phyloP scores from a whole-genome alignment of 495 filamentous ascomycete genomes.

The Gamarada debralockiae region DNA sequence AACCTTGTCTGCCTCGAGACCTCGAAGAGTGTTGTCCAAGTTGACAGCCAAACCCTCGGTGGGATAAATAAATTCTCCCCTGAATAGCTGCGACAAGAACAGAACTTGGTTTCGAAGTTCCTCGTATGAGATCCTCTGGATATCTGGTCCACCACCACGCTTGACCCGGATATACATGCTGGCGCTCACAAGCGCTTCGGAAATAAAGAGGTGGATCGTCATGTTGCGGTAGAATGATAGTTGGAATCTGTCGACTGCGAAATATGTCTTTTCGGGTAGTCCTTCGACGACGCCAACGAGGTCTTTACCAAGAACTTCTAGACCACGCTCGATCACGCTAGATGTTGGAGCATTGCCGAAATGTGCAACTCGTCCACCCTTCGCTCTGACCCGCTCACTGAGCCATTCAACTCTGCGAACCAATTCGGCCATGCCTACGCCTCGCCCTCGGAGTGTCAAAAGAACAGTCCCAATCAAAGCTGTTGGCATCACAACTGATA shows the following conservation, averaged over 20 bases:
- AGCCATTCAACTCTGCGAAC: constrained; percentile 90
- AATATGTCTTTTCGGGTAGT: constrained; percentile 83
- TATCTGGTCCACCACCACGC: constrained; percentile 74
- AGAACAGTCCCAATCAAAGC: constrained; percentile 92
- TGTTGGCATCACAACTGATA: constrained; percentile 97
- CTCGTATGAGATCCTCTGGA: constrained; percentile 72
- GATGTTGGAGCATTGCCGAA: constrained; percentile 76
- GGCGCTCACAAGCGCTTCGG: constrained; percentile 81
- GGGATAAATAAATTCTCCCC: constrained; percentile 95
- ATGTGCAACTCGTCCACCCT: constrained; percentile 88
- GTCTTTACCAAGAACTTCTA: constrained; percentile 86
- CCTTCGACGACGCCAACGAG: constrained; percentile 77
- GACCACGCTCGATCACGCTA: constrained; percentile 80
- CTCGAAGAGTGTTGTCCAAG: constrained; percentile 69
- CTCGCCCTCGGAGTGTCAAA: constrained; percentile 84
- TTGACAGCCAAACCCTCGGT: constrained; percentile 78
- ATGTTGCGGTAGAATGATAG: constrained; percentile 98
- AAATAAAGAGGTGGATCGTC: constrained; percentile 97
- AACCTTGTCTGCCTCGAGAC: constrained; percentile 77
- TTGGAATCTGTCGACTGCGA: constrained; percentile 93
- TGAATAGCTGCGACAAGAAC: constrained; percentile 90
- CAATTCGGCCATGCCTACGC: constrained; percentile 83
- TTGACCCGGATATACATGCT: constrained; percentile 90
- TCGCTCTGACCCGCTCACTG: constrained; percentile 71
- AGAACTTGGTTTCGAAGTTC: constrained; percentile 71